Evolutionary conservation across 148 eudicot genomes (phyloP), one percentile per base, ranked within the genome.

Genomic region (Oxyria digyna): DNA sequence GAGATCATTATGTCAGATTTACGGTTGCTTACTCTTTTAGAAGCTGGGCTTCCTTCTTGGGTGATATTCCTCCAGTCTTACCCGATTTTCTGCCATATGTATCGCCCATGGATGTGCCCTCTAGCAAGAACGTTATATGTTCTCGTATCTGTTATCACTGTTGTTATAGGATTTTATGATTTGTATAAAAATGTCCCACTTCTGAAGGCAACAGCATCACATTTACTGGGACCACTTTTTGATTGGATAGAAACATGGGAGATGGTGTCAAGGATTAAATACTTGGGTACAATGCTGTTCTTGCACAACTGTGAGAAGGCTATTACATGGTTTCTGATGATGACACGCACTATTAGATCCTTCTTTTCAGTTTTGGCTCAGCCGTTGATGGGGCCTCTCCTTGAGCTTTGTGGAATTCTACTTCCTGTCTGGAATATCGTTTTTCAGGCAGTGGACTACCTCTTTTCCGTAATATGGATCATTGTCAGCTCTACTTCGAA

Each of bases 61-160:
- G 99, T 94, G 41, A 78, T 94, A 50, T 94, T 94, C 74, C 89
- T 94, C 73, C 99, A 94, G 71, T 94, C 99, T 18, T 94, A 94
- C 76, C 99, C 99, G 0, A 89, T 80, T 20, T 88, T 94, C 77
- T 85, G 89, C 81, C 85, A 88, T 79, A 26, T 90, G 35, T 94
- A 94, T 79, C 96, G 93, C 45, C 99, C 99, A n/a, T 94, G 99
- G 99, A 94, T 94, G 97, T 94, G 99, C 69, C 99, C 99, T 66
- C 73, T 94, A 59, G 99, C 91, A 64, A 88, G 97, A 90, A 76
- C 81, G 31, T 79, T 90, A 43, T 94, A 90, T 63, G 89, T 87
- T 68, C 65, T 84, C 42, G 77, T 94, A 46, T 90, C 97, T 48
- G 59, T 84, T 77, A 79, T 82, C 62, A 94, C 99, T 57, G 99